A percentile compares a stretch with the other conserved stretches of the same genome.
Conservation (phyloP, 1,139 yeast species). For the Scheffersomyces stambukii region DNA sequence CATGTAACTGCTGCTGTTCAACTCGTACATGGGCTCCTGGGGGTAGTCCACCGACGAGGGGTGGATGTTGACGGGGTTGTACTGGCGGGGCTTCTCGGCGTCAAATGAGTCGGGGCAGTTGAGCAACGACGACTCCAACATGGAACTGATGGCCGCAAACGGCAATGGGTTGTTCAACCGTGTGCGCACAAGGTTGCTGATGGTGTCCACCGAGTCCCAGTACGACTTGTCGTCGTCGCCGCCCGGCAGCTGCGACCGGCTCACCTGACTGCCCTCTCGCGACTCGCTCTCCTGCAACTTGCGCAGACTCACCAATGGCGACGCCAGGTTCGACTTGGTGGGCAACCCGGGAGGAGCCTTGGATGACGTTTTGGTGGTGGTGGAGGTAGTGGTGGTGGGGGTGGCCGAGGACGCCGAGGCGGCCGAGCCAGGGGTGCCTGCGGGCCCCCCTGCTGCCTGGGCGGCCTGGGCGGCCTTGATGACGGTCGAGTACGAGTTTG, state of each 20-base stretch:
- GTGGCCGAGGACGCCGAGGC: conserved; percentile 5
- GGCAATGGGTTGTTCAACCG: conserved; percentile 50
- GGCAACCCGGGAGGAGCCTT: conserved; percentile 21
- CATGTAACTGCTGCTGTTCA: conserved; percentile 51
- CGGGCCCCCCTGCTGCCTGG: conserved; percentile 10
- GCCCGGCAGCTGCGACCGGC: conserved; percentile 14
- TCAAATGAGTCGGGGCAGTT: conserved; percentile 93
- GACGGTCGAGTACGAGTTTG: conserved; percentile 18
- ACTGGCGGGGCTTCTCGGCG: conserved; percentile 80
- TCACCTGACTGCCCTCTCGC: conserved; percentile 3
- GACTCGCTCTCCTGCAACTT: conserved; percentile 6
- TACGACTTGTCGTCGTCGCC: conserved; percentile 18
- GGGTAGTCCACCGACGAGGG: conserved; percentile 93
- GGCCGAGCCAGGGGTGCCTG: conserved; percentile 5
- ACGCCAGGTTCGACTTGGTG: conserved; percentile 26
- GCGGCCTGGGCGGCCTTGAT: conserved; percentile 18
- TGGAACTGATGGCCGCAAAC: conserved; percentile 49
- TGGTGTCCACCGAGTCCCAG: conserved; percentile 27
- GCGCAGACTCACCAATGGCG: conserved; percentile 15
- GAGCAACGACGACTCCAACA: conserved; percentile 71
- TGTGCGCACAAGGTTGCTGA: conserved; percentile 28
- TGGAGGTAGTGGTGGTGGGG: conserved; percentile 6
- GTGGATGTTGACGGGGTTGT: conserved; percentile 78
- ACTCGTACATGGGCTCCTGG: conserved; percentile 72
- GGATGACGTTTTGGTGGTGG: conserved; percentile 8